Evolutionary conservation across 805 yeast species (phyloP).

Genomic region (Yamadazyma akitaensis): DNA sequence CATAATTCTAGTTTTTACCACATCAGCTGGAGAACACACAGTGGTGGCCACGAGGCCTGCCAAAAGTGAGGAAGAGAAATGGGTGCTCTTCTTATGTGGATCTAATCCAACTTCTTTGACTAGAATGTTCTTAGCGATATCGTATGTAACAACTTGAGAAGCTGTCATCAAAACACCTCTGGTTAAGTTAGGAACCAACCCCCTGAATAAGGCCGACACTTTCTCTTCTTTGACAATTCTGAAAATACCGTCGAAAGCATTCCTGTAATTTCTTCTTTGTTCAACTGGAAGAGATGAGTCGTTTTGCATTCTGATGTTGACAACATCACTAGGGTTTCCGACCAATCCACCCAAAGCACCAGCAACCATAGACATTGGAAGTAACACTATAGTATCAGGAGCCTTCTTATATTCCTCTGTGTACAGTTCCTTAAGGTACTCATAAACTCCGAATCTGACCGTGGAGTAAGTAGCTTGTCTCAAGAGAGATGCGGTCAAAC

Average conservation of each 20-base stretch:
- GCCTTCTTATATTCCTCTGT: constrained; percentile 39
- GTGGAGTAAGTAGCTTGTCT: constrained; percentile 90
- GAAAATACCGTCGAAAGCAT: constrained; percentile 73
- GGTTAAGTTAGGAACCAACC: constrained; percentile 71
- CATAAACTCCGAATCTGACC: constrained; percentile 84
- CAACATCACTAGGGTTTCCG: constrained; percentile 87
- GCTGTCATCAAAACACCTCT: constrained; percentile 89
- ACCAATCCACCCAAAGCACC: constrained; percentile 83
- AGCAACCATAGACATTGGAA: constrained; percentile 81
- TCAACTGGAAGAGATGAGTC: constrained; percentile 66
- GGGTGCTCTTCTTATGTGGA: constrained; percentile 63
- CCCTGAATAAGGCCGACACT: constrained; percentile 57
- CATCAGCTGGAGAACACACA: constrained; percentile 90
- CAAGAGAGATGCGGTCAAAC: constrained; percentile 74
- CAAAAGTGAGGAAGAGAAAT: constrained; percentile 70
- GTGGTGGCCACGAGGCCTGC: constrained; percentile 92
- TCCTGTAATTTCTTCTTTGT: constrained; percentile 67
- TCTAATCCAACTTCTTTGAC: constrained; percentile 51
- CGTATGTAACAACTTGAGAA: constrained; percentile 86
- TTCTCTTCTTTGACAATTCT: constrained; percentile 64
- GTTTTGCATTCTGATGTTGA: constrained; percentile 88
- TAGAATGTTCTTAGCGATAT: constrained; percentile 61
- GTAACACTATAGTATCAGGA: constrained; percentile 56
- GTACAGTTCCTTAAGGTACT: constrained; percentile 57
- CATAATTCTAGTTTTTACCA: constrained; percentile 85